Evolutionary conservation across 495 filamentous ascomycete species (phyloP).

Genomic region (Patellaria atrata): DNA sequence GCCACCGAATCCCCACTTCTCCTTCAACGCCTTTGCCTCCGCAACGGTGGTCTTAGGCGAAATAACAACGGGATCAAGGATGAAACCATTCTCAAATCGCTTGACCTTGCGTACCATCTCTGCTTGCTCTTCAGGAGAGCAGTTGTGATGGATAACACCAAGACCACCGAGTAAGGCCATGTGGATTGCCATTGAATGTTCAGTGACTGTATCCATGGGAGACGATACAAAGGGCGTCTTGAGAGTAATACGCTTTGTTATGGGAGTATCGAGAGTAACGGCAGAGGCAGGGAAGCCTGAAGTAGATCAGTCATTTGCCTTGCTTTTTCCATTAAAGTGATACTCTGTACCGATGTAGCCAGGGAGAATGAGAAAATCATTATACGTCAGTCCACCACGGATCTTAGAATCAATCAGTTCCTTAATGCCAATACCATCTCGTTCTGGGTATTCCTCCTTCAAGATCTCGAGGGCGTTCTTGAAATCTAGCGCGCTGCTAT

Average conservation of each 20-base stretch:
- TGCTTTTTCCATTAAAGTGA: slow-evolving; percentile 1
- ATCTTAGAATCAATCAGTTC: slow-evolving; percentile 74
- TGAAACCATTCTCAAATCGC: slow-evolving; percentile 98
- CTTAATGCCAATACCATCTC: slow-evolving; percentile 73
- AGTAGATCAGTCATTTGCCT: neutral
- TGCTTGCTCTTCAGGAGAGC: slow-evolving; percentile 82
- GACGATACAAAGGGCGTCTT: slow-evolving; percentile 94
- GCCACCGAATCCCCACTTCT: slow-evolving; percentile 97
- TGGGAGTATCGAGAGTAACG: slow-evolving; percentile 73
- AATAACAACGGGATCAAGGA: slow-evolving; percentile 88
- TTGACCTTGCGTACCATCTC: slow-evolving; percentile 99
- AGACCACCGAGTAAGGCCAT: slow-evolving; percentile 95
- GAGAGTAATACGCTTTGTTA: slow-evolving; percentile 85
- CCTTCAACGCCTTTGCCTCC: slow-evolving; percentile 83
- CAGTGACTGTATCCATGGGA: slow-evolving; percentile 99
- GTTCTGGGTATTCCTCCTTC: slow-evolving; percentile 50
- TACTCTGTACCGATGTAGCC: slow-evolving; percentile 54
- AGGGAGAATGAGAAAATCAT: slow-evolving; percentile 55
- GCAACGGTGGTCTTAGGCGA: slow-evolving; percentile 73
- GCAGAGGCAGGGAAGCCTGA: slow-evolving; percentile 77
- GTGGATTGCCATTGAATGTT: slow-evolving; percentile 98
- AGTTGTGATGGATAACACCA: slow-evolving; percentile 98
- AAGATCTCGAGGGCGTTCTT: slow-evolving; percentile 64
- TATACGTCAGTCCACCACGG: slow-evolving; percentile 81
- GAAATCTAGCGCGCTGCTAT: slow-evolving; percentile 38